These are phyloP conservation scores for Crithidia fasciculata DNA, from an alignment of 208 protist species.

Conservation along the genomic window DNA sequence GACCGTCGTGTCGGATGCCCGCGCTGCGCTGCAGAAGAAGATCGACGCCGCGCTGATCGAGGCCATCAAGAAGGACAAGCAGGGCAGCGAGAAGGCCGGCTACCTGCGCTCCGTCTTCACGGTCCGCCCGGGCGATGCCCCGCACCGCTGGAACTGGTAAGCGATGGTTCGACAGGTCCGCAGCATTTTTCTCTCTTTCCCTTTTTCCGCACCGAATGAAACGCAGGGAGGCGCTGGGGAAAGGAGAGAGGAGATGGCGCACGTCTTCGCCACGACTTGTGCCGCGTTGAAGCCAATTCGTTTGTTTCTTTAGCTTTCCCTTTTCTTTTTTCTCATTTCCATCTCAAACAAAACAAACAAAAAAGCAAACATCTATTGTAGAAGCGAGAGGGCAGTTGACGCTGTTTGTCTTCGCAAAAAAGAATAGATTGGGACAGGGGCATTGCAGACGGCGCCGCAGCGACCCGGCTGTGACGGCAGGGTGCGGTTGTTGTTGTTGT, in stretches of 20 bases:
- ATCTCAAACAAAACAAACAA: constrained; percentile 15
- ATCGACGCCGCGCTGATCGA: constrained; percentile 77
- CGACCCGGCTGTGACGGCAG: no score
- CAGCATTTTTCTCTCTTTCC: no score
- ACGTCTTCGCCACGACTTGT: constrained; percentile 21
- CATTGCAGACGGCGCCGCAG: no score
- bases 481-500: no score
- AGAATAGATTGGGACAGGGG: no score
- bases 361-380: background rate
- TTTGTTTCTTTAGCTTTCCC: constrained; percentile 16
- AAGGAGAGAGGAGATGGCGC: background rate
- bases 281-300: constrained; percentile 14
- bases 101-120: constrained; percentile 90
- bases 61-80: constrained; percentile 77
- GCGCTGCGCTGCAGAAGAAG: constrained; percentile 83
- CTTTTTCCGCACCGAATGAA: no score
- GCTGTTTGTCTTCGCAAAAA: background rate
- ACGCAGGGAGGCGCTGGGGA: no score
- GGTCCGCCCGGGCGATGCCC: constrained; percentile 79
- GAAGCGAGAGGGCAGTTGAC: background rate
- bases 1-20: constrained; percentile 72
- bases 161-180: background rate
- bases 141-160: constrained; percentile 91
- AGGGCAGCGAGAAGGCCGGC: constrained; percentile 79
- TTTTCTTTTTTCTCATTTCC: constrained; percentile 18